A percentile compares a stretch with the other conserved stretches of the same genome.
Conservation (phyloP, 306 rosid genomes). For the Parietaria judaica region DNA sequence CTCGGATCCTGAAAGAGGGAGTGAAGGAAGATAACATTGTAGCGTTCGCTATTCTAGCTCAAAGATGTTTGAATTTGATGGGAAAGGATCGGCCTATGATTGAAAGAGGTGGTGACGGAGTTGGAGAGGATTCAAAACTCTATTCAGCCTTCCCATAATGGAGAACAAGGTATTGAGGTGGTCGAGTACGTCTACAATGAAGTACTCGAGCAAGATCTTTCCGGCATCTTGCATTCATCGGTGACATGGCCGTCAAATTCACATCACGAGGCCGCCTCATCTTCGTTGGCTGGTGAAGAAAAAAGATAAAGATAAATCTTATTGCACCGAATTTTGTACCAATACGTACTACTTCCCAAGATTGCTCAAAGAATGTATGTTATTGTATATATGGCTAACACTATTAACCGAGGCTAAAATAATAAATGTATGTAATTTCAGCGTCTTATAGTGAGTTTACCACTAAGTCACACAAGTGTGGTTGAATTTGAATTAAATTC, state of each 20-base stretch:
- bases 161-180: not conserved
- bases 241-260: not conserved
- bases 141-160: not conserved
- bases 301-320: too few relatives aligned
- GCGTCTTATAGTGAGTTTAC: too few relatives aligned
- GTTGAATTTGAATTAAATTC: too few relatives aligned
- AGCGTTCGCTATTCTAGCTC: slow-evolving; percentile 23
- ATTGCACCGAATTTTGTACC: too few relatives aligned
- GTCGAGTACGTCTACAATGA: not conserved
- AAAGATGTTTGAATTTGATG: slow-evolving; percentile 27
- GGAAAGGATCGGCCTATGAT: slow-evolving; percentile 37
- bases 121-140: slow-evolving; percentile 1
- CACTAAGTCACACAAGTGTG: too few relatives aligned
- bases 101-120: not conserved
- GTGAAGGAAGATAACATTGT: not conserved
- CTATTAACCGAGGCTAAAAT: too few relatives aligned
- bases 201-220: not conserved
- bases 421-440: too few relatives aligned
- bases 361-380: too few relatives aligned
- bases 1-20: not conserved
- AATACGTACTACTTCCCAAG: too few relatives aligned
- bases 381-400: too few relatives aligned
- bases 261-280: not conserved
- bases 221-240: not conserved
- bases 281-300: too few relatives aligned